Evolutionary conservation across 257 asterid species (phyloP).

Genomic region (Ajuga chamaepitys): DNA sequence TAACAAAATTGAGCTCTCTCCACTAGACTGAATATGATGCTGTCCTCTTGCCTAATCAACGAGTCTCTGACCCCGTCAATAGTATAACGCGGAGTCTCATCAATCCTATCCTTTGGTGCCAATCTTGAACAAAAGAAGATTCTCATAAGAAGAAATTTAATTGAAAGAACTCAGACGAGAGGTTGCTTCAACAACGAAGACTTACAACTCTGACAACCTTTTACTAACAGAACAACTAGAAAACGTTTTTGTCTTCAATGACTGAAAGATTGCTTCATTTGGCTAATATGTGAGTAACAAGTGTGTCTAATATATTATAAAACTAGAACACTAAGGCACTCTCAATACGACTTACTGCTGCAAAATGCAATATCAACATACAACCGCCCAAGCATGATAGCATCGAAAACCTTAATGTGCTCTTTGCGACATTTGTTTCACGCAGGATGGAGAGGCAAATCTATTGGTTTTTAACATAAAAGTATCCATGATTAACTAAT

Average conservation of each 20-base stretch:
- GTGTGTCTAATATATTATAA: not conserved
- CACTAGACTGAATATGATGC: constrained; percentile 77
- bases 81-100: constrained; percentile 69
- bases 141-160: constrained; percentile 8
- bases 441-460: not conserved
- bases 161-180: not conserved
- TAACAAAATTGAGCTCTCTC: constrained; percentile 89
- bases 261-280: not conserved
- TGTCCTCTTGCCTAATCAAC: constrained; percentile 85
- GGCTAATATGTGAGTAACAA: not conserved
- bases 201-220: not conserved
- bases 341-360: too few species aligned
- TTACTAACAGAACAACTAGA: not conserved
- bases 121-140: constrained; percentile 31
- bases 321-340: not conserved
- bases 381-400: not conserved
- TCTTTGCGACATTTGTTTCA: not conserved
- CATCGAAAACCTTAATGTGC: not conserved
- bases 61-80: constrained; percentile 85
- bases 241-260: not conserved
- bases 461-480: not conserved
- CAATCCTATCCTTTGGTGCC: constrained; percentile 50
- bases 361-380: not conserved
- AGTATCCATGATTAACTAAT: not conserved
- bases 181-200: not conserved